These are phyloP conservation scores for Rhododendron ovatum DNA, from an alignment of 148 eudicot genomes.

Conservation along the genomic window DNA sequence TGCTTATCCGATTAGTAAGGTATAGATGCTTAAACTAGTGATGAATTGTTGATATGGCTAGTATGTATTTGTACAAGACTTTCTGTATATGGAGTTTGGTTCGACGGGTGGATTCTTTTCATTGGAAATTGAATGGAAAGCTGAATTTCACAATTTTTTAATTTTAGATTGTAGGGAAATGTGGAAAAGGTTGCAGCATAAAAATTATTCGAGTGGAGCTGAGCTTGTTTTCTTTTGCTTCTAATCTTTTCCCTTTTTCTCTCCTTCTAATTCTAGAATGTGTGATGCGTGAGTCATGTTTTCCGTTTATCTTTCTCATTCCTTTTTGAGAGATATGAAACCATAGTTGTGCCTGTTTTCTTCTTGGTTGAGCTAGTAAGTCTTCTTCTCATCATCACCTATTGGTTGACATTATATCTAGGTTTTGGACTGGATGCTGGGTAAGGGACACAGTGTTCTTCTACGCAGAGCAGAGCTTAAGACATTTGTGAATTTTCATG, in stretches of 20 bases:
- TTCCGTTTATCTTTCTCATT: background rate
- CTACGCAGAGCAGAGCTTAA: conserved; percentile 93
- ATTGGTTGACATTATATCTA: conserved; percentile 12
- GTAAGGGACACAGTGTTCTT: conserved; percentile 82
- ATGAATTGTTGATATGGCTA: background rate
- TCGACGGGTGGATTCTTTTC: background rate
- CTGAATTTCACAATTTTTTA: background rate
- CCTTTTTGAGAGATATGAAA: background rate
- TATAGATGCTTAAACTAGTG: conserved; percentile 12
- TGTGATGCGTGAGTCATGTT: background rate
- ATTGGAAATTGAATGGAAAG: background rate
- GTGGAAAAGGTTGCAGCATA: background rate
- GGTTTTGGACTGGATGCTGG: conserved; percentile 97
- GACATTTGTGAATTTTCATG: conserved; percentile 93
- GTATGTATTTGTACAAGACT: background rate
- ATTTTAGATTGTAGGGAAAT: background rate
- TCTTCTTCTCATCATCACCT: background rate
- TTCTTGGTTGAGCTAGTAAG: background rate
- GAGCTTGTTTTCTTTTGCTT: background rate
- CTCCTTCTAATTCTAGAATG: background rate
- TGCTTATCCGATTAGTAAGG: conserved; percentile 98
- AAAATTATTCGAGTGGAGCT: background rate
- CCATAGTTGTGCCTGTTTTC: background rate
- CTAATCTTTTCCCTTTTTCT: background rate
- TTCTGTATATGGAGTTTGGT: background rate